Evolutionary conservation across 2,329 filamentous ascomycete species (phyloP), one percentile per base, ranked within the genome.

Genomic region (Colletotrichum falcatum): DNA sequence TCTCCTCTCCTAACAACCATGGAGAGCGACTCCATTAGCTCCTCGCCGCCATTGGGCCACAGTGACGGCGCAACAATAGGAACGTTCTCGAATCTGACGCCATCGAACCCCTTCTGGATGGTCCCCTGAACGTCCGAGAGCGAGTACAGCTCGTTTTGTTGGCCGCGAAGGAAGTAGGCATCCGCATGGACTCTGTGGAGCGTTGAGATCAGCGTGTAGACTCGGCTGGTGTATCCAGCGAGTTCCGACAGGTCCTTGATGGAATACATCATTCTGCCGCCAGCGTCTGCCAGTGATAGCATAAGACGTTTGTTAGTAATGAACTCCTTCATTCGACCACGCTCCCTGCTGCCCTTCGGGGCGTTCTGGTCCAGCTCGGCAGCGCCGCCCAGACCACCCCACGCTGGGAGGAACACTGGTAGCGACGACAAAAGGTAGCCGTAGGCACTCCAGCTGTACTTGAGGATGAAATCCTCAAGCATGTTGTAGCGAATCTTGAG

Each of bases 281-380:
- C 96, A 1, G 96, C 96, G 81, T 99, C 96, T 12, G 96, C 96
- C 46, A 99, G 88, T 20, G 95, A 98, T 39, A 99, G 88, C 96
- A 99, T 98, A 48, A 99, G 90, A 5, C 96, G 91, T 81, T 99
- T 98, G 83, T 99, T 99, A 16, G 96, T 99, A 81, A 99, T 98
- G 82, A 99, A 99, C 42, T 97, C 94, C 83, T 97, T 96, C 94
- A 98, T 99, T 49, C 97, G 93, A 66, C 91, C 90, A 56, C 93
- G 89, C 80, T 97, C 94, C 35, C 92, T 88, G 35, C 88, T 87
- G 35, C 85, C 85, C 72, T 83, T 87, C 23, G 83, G 83, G 30
- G 79, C 78, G 51, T 77, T 77, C 33, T 86, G 86, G 2, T 86
- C 81, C 75, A 93, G 84, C 80, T 97, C 93, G 64, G 90, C 83